A percentile compares a stretch with the other conserved stretches of the same genome.
phyloP scores from a whole-genome alignment of 768 basidiomycete genomes.

The Tremella fuciformis region DNA sequence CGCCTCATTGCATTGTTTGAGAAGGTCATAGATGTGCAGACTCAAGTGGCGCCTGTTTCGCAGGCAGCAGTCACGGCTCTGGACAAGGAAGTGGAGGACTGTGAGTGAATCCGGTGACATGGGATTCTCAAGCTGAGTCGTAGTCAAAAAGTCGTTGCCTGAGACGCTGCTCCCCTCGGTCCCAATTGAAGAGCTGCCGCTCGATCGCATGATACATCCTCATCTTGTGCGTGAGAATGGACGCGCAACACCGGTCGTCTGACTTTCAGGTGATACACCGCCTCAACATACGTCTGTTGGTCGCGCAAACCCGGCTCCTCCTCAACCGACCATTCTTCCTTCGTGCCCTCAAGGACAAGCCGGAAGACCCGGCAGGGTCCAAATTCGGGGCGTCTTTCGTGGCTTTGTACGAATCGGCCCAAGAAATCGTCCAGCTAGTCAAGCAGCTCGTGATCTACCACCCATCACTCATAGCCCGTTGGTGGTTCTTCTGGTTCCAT shows the following conservation, averaged over 20 bases:
- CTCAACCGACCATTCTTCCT: conserved; percentile 48
- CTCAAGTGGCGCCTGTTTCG: conserved; percentile 35
- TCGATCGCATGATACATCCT: conserved; percentile 39
- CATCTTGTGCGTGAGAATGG: conserved; percentile 34
- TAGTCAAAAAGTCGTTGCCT: conserved; percentile 43
- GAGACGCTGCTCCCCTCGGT: conserved; percentile 34
- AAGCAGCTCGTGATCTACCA: conserved; percentile 49
- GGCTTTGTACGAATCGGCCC: conserved; percentile 45
- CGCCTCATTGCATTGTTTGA: conserved; percentile 40
- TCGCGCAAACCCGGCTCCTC: conserved; percentile 45
- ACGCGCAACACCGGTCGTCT: background rate
- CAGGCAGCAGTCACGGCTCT: conserved; percentile 36
- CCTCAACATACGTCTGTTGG: conserved; percentile 42
- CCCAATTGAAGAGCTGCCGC: conserved; percentile 38
- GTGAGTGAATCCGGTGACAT: conserved; percentile 17
- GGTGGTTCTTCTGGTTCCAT: conserved; percentile 48
- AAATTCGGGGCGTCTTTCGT: conserved; percentile 38
- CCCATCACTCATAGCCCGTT: conserved; percentile 44
- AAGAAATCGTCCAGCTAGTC: conserved; percentile 48
- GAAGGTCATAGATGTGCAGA: conserved; percentile 48
- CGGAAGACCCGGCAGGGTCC: conserved; percentile 40
- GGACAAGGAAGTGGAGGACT: conserved; percentile 41
- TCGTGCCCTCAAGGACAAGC: conserved; percentile 40
- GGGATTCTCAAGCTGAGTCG: background rate
- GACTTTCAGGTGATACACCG: conserved; percentile 43